Base-by-base conservation (phyloP, 345 rosid genomes). In the Gossypium herbaceum region DNA sequence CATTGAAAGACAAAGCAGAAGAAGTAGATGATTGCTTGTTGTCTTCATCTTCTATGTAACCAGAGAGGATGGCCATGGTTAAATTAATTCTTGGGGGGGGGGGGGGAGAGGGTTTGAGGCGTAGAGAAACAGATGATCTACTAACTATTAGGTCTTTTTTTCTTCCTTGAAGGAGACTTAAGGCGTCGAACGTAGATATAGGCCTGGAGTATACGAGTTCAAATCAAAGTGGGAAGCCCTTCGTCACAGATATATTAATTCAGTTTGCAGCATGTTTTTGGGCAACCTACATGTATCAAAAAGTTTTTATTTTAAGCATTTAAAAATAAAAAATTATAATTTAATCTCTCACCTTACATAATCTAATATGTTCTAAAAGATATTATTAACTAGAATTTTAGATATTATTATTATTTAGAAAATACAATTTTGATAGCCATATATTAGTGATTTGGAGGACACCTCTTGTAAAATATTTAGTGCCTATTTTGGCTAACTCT, bases 11-110 rank as follows among this genome's bases (percentile, higher is more conserved):
- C 55, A 51, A 51, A 4, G 55, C 15, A 51, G 55, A 51, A 51
- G 55, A 50, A 50, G 54, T 12, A 39, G 66, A 52, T 7, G 68
- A 10, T 34, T 70, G 29, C 17, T 62, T 54, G 39, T 54, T 54
- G 9, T 71, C 64, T 52, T 61, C 39, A 59, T 45, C 59, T 76
- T 72, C 78, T 41, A 16, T 25, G 57, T 48, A 51, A 29, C 75
- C 73, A 9, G 79, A 72, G 67, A 81, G 77, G 67, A 81, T 75
- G 13, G 77, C 77, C 84, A 78, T 56, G 60, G 60, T n/a, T 19
- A 56, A 19, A 19, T 20, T 20, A 20, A 20, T 20, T 20, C 22
- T 20, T 20, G 22, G 22, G 22, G 22, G 22, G 22, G 20, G 20
- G 20, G 47, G 10, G 10, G 15, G 12, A n/a, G 57, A 9, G 10